Base-by-base conservation (phyloP, 805 yeast species). In the Candida maesae region DNA sequence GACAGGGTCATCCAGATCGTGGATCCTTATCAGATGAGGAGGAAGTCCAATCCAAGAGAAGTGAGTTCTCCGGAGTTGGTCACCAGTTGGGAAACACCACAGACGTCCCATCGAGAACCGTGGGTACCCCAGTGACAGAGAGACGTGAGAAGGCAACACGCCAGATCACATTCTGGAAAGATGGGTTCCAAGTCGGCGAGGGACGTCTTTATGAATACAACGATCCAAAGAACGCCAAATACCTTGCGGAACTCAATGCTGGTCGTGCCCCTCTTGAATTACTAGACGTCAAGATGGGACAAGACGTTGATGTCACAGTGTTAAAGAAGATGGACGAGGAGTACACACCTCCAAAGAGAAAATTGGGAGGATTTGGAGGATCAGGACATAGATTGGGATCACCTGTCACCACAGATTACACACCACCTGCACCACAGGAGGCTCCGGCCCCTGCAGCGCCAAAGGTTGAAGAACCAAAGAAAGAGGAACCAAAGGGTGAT, bases 101-200 rank as follows among this genome's bases (percentile, higher is more conserved):
- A 18, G 52, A 25, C 28, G 28, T 54, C 0, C 62, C 67, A 8
- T 58, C 66, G 15, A 59, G 59, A 45, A 55, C 56, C 3, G 55
- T 64, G n/a, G 65, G 62, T 18, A 60, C 60, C 7, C 72, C 70
- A 46, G 61, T 70, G 2, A 45, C 41, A 14, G 52, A 51, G 25
- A 59, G 52, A 29, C 55, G 60, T 4, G 69, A 65, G 29, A 80
- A 78, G 44, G 96, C 83, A 5, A 72, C 74, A 14, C 75, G 98
- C 56, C 84, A 84, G 32, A 83, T 93, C 47, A 87, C 95, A 0
- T 91, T 93, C 61, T 93, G 99, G 99, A 83, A 80, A 52, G 91
- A 93, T 56, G 99, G 99, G 2, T 93, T 93, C 65, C 87, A 88
- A 47, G 89, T 93, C 19, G 98, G 93, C 24, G 96, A 90, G 36